Evolutionary conservation across 148 eudicot genomes (phyloP), one percentile per base, ranked within the genome.

Genomic region (Rhododendron molle): DNA sequence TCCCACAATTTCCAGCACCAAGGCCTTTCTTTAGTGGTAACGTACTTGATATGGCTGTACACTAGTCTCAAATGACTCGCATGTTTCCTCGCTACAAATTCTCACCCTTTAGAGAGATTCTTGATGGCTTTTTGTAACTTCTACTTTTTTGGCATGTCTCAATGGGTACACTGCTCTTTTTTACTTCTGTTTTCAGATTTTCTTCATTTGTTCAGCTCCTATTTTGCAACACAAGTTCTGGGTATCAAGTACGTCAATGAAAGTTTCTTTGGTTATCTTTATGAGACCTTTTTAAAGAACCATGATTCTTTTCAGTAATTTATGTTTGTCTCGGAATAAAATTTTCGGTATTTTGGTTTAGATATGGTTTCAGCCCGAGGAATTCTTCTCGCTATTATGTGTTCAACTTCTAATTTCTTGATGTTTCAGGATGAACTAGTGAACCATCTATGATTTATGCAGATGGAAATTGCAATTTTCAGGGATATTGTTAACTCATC

Each of bases 101-200:
- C 43, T 40, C 43, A 7, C 43, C 43, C 43, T 40, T 40, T 40
- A 92, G 83, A 89, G 88, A 87, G 88, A 90, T 82, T 89, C 90
- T 20, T 92, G 85, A 92, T 76, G 85, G 28, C 69, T 78, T 84
- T 54, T 26, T 81, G 81, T 52, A 81, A 71, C 80, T 67, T 81
- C 0, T 46, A 15, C 67, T 65, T 23, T n/a, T 10, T 73, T 15
- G 15, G 47, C 16, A 83, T 47, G 26, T 69, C 85, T 60, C 28
- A 18, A 23, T 6, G 76, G 76, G 20, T 20, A 23, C 32, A 44
- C 60, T 50, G 10, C 36, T 82, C 38, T 14, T 54, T 82, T 62
- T 82, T 82, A 8, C 36, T 82, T 21, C 26, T 43, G 50, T 18
- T 83, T 83, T 28, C 85, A 16, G 78, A 67, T 67, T 16, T 30